Evolutionary conservation across 352 stramenopile species (phyloP), one percentile per base, ranked within the genome.

Genomic region (Globisporangium acanthophoron): DNA sequence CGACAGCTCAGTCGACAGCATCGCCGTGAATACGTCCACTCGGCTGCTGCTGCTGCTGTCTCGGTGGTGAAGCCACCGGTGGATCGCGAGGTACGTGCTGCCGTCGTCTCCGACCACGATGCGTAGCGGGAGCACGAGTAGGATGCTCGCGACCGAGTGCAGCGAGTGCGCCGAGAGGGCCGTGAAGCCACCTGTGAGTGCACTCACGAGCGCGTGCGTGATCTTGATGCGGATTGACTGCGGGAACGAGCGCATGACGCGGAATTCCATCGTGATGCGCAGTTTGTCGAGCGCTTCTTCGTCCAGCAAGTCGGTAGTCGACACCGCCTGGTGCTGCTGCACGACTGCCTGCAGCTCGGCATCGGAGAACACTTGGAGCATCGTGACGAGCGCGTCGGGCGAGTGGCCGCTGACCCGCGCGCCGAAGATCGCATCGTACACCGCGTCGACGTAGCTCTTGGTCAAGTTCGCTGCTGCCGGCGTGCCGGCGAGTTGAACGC

Each of bases 221-320:
- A 80, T 75, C 35, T 78, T 76, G 24, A 59, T 67, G 43, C 77
- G 73, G 49, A 88, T 88, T 12, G 71, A 72, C 47, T 88, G 71
- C 16, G 82, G 76, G 54, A 90, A 92, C 29, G 85, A 92, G 6
- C 74, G 78, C 66, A 92, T 71, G 6, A 88, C 78, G 59, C 91
- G 78, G 2, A 90, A 72, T 35, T 90, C 77, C 43, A 92, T 67
- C 35, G 91, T 71, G 66, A 88, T 86, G 3, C 82, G 80, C 11
- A 90, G 59, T 12, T 58, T 69, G 11, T 88, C 69, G 3, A 90
- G 60, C 9, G 76, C 76, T 2, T 39, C 39, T 8, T 62, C 59
- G 47, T 69, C 73, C 21, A 88, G 51, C 15, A 74, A 18, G 37
- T 59, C 41, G 6, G 15, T 55, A 50, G 11, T 56, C 59, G 4